Base-by-base conservation (phyloP, 768 basidiomycete species). In the Galerina marginata region DNA sequence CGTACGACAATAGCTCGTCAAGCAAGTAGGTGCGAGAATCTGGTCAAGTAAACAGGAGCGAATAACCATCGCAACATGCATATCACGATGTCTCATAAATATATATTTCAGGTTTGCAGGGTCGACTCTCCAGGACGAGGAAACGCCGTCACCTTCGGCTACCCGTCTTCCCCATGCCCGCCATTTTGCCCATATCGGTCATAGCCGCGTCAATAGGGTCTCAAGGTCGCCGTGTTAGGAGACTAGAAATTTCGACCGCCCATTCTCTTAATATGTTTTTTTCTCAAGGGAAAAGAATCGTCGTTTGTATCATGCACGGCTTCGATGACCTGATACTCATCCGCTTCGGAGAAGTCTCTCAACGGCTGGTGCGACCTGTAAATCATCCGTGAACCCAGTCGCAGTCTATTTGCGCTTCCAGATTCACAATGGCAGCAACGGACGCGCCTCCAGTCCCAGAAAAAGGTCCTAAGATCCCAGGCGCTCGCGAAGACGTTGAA, bases 401-500 rank as follows among this genome's bases (percentile, higher is more conserved):
- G 29, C 29, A 33, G 29, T 33, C 29, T 33, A 33, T 33, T 44
- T 38, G 15, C 39, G 33, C 38, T 52, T 52, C 42, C 42, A 46
- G 50, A 59, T 52, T 59, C 42, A 42, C 50, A 11, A 45, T 26
- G 50, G 49, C 58, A 44, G 48, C 23, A 50, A 48, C n/a, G 39
- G 40, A 16, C 40, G 48, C 48, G 48, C 40, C 56, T 50, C 40
- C 47, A 51, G 33, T n/a, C 33, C 9, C 38, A 33, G 50, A 44
- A 58, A 52, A 33, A 50, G 49, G 11, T 37, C 37, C 36, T 38
- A 36, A 45, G 45, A 36, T 58, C 56, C 56, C 56, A 58, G 56
- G 48, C 56, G 56, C 58, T 59, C 50, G 58, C 29, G 37, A 59
- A 59, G 44, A 45, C 58, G 51, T 53, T 53, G 37, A 53, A 42